Evolutionary conservation across 2,329 filamentous ascomycete species (phyloP).

Genomic region (Phialemonium atrogriseum): DNA sequence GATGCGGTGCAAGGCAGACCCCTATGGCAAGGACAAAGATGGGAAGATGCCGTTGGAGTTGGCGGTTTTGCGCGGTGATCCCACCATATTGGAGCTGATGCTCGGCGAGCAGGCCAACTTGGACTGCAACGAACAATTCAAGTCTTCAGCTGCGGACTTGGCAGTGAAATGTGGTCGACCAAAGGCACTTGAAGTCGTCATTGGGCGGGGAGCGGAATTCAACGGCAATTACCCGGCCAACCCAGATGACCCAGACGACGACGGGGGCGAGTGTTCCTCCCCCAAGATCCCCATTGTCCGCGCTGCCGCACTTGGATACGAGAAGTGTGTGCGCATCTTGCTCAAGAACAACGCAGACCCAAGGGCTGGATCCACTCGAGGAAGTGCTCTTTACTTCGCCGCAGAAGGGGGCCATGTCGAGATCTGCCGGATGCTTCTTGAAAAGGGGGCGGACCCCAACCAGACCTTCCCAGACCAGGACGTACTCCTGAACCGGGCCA

Average conservation of each 20-base stretch:
- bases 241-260: conserved; percentile 1
- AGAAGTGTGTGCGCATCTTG: conserved; percentile 4
- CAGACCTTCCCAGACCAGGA: background rate
- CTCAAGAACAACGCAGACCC: conserved; percentile 4
- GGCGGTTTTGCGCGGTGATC: background rate
- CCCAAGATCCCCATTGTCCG: too few relatives aligned
- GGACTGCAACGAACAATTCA: too few relatives aligned
- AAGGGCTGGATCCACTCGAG: background rate
- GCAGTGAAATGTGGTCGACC: background rate
- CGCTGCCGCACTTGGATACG: background rate
- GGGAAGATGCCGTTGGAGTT: background rate
- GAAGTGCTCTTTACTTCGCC: conserved; percentile 5
- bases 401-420: conserved; percentile 1
- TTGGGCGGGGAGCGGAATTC: conserved; percentile 1
- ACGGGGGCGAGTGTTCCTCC: too few relatives aligned
- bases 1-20: background rate
- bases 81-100: background rate
- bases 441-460: conserved; percentile 3
- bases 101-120: too few relatives aligned
- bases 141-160: too few relatives aligned
- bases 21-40: background rate
- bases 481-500: conserved; percentile 4
- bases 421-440: conserved; percentile 4
- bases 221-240: conserved; percentile 1
- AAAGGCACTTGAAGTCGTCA: conserved; percentile 1